These are phyloP conservation scores for Aeschynomene evenia DNA, from an alignment of 306 rosid genomes.

Conservation along the genomic window DNA sequence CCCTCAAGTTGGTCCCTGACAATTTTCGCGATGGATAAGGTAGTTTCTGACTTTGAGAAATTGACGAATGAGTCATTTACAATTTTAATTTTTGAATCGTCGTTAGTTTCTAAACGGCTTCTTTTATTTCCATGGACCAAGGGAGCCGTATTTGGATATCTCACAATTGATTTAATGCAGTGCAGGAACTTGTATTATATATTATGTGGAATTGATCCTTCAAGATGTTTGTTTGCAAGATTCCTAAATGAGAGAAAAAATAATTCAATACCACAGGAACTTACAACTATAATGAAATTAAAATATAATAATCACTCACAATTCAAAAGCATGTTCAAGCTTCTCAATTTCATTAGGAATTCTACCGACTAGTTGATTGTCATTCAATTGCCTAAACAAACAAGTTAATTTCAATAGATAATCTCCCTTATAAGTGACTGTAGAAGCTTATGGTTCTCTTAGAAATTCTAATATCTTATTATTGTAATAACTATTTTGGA, in stretches of 20 bases:
- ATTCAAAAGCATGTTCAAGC: conserved; percentile 75
- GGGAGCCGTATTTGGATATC: conserved; percentile 1
- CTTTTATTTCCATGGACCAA: too few relatives aligned
- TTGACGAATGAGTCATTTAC: too few relatives aligned
- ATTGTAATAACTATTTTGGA: too few relatives aligned
- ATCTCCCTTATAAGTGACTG: too few relatives aligned
- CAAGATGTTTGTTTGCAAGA: conserved; percentile 69
- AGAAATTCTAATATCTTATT: too few relatives aligned
- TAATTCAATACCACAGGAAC: not conserved
- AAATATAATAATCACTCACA: conserved; percentile 42
- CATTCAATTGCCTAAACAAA: conserved; percentile 68
- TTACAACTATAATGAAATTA: not conserved
- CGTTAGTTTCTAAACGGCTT: too few relatives aligned
- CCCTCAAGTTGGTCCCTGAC: too few relatives aligned
- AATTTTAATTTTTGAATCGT: too few relatives aligned
- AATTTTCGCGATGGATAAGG: too few relatives aligned
- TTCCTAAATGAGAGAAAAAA: conserved; percentile 41
- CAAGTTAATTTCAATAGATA: not conserved
- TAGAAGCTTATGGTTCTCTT: too few relatives aligned
- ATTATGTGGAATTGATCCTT: conserved; percentile 73
- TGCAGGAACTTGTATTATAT: conserved; percentile 89
- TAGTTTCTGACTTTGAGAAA: too few relatives aligned
- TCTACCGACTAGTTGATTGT: conserved; percentile 58
- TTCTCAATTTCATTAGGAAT: conserved; percentile 88
- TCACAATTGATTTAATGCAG: conserved; percentile 81